Conservation (phyloP, 345 rosid genomes). For the Euclidium syriacum region DNA sequence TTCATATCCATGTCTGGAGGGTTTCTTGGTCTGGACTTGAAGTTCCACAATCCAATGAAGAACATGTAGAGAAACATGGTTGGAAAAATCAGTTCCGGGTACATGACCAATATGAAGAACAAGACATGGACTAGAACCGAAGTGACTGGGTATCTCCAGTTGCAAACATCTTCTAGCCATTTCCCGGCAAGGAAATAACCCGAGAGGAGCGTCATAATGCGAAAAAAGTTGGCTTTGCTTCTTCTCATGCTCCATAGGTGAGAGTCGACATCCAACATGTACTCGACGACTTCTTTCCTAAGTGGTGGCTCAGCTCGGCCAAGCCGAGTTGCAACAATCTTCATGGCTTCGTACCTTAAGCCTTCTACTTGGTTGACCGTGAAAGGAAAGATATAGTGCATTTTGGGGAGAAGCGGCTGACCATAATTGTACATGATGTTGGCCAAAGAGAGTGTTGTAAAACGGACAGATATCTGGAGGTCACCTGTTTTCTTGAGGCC, state of each 20-base stretch:
- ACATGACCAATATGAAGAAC: constrained; percentile 63
- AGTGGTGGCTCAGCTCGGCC: constrained; percentile 86
- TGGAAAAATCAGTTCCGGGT: constrained; percentile 70
- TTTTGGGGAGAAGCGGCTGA: constrained; percentile 73
- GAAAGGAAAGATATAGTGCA: constrained; percentile 79
- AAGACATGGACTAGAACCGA: constrained; percentile 59
- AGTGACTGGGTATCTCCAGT: constrained; percentile 65
- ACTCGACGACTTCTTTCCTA: constrained; percentile 77
- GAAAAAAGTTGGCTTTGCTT: constrained; percentile 83
- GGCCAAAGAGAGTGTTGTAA: constrained; percentile 62
- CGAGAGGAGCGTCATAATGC: constrained; percentile 63
- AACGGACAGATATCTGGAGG: constrained; percentile 60
- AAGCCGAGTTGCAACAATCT: constrained; percentile 63
- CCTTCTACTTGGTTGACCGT: constrained; percentile 75
- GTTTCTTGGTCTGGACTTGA: constrained; percentile 52
- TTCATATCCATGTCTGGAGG: constrained; percentile 81
- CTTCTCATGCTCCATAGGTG: constrained; percentile 92
- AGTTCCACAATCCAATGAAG: constrained; percentile 75
- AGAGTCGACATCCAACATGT: constrained; percentile 84
- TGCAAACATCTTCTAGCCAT: constrained; percentile 64
- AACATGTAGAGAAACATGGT: constrained; percentile 72
- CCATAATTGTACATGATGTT: constrained; percentile 57
- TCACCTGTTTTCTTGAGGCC: constrained; percentile 84
- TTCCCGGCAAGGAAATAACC: constrained; percentile 39
- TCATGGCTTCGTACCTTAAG: constrained; percentile 77